Percentiles rank a stretch among this genome's conserved stretches.
Conservation (phyloP, 805 yeast species). For the Saccharomycopsis fermentans region DNA sequence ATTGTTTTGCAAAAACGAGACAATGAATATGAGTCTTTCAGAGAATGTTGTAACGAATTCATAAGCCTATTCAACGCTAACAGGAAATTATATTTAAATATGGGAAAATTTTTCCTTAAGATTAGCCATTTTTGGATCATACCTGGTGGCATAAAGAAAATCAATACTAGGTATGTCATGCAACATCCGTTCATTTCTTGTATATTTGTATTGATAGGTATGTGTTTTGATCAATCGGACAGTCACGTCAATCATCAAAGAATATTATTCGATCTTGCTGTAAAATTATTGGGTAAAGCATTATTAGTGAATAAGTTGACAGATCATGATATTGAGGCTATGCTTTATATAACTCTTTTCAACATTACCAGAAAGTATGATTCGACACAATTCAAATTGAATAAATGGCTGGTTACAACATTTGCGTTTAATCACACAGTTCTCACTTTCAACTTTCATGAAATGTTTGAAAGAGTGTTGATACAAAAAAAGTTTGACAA, state of each 20-base stretch:
- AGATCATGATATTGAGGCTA: constrained; percentile 53
- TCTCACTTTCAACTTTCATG: constrained; percentile 35
- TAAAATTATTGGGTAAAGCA: constrained; percentile 39
- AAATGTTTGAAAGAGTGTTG: constrained; percentile 31
- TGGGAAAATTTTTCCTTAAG: constrained; percentile 39
- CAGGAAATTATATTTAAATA: constrained; percentile 32
- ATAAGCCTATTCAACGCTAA: constrained; percentile 36
- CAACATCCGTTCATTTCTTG: constrained; percentile 46
- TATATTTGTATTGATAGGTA: constrained; percentile 42
- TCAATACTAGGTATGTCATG: constrained; percentile 35
- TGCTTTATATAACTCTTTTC: constrained; percentile 43
- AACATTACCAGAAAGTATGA: constrained; percentile 42
- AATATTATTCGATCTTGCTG: constrained; percentile 37
- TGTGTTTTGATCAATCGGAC: constrained; percentile 46
- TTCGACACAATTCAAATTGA: constrained; percentile 37
- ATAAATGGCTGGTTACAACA: constrained; percentile 43
- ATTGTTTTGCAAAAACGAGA: constrained; percentile 25
- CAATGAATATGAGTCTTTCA: constrained; percentile 7
- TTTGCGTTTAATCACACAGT: constrained; percentile 42
- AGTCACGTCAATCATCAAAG: constrained; percentile 40
- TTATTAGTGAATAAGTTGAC: constrained; percentile 41
- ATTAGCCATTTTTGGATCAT: constrained; percentile 53
- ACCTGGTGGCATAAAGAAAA: constrained; percentile 47
- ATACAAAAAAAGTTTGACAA: constrained; percentile 22
- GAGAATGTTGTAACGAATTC: constrained; percentile 34